A percentile compares a stretch with the other conserved stretches of the same genome.
phyloP scores from a whole-genome alignment of 2,329 filamentous ascomycete species.

The Helminthosporium solani region DNA sequence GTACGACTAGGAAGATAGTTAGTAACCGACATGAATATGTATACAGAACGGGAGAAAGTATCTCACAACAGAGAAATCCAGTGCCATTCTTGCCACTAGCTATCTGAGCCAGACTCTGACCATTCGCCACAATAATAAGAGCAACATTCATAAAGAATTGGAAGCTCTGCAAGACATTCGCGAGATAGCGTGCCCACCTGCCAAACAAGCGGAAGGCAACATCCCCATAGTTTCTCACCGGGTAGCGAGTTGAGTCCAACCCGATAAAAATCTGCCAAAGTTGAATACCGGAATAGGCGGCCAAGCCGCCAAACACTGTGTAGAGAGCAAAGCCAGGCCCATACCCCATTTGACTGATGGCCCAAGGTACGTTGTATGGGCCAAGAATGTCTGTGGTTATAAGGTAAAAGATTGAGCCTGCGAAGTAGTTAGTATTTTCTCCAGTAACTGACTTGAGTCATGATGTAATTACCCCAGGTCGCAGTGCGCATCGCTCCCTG shows the following conservation, averaged over 20 bases:
- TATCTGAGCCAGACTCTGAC: slow-evolving; percentile 57
- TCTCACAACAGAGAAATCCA: slow-evolving; percentile 56
- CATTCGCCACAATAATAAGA: slow-evolving; percentile 55
- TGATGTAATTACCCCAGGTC: slow-evolving; percentile 23
- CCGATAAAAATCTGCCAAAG: slow-evolving; percentile 45
- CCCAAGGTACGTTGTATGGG: slow-evolving; percentile 39
- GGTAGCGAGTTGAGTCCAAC: slow-evolving; percentile 46
- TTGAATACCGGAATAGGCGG: slow-evolving; percentile 41
- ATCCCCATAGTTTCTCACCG: slow-evolving; percentile 45
- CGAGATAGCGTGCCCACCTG: slow-evolving; percentile 36
- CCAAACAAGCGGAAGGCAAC: slow-evolving; percentile 45
- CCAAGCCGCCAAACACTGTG: slow-evolving; percentile 39
- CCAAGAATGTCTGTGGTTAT: slow-evolving; percentile 49
- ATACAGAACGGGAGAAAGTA: slow-evolving; percentile 35
- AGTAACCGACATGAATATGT: neutral
- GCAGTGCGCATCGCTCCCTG: slow-evolving; percentile 39
- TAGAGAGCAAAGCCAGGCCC: slow-evolving; percentile 43
- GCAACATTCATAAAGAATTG: slow-evolving; percentile 54
- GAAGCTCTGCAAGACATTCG: slow-evolving; percentile 44
- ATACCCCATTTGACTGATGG: slow-evolving; percentile 32
- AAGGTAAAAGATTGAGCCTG: slow-evolving; percentile 44
- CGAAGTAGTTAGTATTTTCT: neutral
- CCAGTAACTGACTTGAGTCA: neutral
- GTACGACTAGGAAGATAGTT: neutral
- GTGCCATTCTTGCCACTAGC: slow-evolving; percentile 34